These are phyloP conservation scores for Wickerhamiella allomyrinae DNA, from an alignment of 805 yeast genomes.

Conservation along the genomic window DNA sequence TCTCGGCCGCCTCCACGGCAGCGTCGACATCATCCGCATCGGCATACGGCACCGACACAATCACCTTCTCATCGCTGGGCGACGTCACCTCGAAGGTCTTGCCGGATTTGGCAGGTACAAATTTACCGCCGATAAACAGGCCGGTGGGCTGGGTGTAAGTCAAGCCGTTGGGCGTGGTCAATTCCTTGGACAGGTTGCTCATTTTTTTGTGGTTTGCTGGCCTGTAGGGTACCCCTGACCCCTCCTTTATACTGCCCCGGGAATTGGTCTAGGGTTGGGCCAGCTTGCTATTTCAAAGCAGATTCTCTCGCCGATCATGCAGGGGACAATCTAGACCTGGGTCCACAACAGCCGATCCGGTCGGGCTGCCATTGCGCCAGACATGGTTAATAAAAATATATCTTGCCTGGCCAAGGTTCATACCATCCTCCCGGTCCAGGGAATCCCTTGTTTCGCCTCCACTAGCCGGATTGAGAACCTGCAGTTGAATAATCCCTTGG, in stretches of 20 bases:
- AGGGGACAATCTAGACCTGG: no score
- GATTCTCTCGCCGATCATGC: no score
- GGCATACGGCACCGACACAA: conserved; percentile 61
- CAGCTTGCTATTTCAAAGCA: no score
- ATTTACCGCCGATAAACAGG: conserved; percentile 61
- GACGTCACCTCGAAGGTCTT: conserved; percentile 47
- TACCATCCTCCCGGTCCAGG: no score
- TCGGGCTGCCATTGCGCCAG: no score
- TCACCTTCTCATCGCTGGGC: conserved; percentile 63
- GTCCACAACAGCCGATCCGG: no score
- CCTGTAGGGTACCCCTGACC: no score
- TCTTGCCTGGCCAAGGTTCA: no score
- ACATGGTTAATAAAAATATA: no score
- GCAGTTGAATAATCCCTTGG: background rate
- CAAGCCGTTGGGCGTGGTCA: conserved; percentile 32
- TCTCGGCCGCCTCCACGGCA: conserved; percentile 76
- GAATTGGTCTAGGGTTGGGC: no score
- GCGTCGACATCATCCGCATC: conserved; percentile 61
- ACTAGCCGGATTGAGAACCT: background rate
- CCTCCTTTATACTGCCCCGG: no score
- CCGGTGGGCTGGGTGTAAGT: conserved; percentile 71
- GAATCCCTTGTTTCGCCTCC: background rate
- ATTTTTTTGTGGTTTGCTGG: no score
- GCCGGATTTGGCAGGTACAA: conserved; percentile 35
- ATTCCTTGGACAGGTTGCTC: background rate